A percentile compares a stretch with the other conserved stretches of the same genome.
Conservation (phyloP, 2,329 filamentous ascomycete species). For the Colletotrichum sp. region DNA sequence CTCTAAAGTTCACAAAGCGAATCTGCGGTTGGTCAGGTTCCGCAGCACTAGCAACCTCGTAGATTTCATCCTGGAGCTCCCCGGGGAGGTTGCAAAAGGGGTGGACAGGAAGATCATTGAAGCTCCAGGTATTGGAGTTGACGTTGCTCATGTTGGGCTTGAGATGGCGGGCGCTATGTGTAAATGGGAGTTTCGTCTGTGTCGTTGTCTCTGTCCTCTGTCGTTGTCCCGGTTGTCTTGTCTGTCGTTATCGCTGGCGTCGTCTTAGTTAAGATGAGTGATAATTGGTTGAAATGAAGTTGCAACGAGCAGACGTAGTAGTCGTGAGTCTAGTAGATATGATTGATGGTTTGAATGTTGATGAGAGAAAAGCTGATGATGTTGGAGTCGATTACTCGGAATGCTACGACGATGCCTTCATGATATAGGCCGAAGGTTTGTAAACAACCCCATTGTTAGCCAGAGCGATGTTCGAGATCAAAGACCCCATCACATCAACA, state of each 20-base stretch:
- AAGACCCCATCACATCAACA: neutral
- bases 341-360: neutral
- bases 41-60: neutral
- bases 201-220: too few species aligned
- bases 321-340: neutral
- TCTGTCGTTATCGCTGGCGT: too few species aligned
- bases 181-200: neutral
- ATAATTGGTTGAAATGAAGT: neutral
- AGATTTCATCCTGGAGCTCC: neutral
- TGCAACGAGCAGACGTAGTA: neutral
- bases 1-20: neutral
- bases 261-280: neutral
- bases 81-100: neutral
- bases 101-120: neutral
- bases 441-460: neutral
- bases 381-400: neutral
- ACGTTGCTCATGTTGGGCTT: neutral
- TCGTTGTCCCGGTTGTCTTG: too few species aligned
- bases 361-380: neutral
- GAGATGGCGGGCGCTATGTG: neutral
- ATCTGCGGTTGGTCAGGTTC: neutral
- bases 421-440: neutral
- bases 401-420: neutral
- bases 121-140: neutral
- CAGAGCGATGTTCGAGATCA: neutral